phyloP scores from a whole-genome alignment of 257 asterid genomes.

The Solanum gracilifrons region DNA sequence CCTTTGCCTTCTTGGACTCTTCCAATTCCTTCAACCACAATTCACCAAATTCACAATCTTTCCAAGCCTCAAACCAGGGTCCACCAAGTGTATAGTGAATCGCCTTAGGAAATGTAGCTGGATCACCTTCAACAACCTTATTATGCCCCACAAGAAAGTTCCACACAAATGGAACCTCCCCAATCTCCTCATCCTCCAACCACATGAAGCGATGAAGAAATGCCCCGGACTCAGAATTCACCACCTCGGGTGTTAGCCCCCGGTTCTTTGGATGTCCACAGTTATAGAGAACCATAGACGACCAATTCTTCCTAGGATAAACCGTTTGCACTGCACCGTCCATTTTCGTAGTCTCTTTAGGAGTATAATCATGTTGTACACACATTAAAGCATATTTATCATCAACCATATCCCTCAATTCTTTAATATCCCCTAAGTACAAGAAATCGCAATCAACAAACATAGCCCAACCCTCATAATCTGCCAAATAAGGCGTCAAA shows the following conservation, averaged over 20 bases:
- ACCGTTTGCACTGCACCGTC: constrained; percentile 79
- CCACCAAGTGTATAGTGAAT: constrained; percentile 84
- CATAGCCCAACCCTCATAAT: constrained; percentile 80
- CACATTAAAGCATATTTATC: constrained; percentile 77
- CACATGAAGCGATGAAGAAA: constrained; percentile 81
- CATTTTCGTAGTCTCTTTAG: constrained; percentile 82
- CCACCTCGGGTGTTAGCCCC: constrained; percentile 54
- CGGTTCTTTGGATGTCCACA: constrained; percentile 64
- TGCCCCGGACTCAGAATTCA: constrained; percentile 68
- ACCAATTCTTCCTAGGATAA: constrained; percentile 93
- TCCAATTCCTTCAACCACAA: constrained; percentile 74
- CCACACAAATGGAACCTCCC: constrained; percentile 81
- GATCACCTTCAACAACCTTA: constrained; percentile 51
- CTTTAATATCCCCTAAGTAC: constrained; percentile 53
- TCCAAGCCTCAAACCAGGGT: constrained; percentile 92
- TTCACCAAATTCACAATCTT: constrained; percentile 81
- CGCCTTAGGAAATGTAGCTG: constrained; percentile 52
- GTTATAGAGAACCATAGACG: constrained; percentile 84
- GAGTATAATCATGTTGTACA: constrained; percentile 79
- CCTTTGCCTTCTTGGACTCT: constrained; percentile 31
- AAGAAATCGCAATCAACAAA: constrained; percentile 85
- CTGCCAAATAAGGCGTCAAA: constrained; percentile 53
- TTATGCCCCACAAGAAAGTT: constrained; percentile 81
- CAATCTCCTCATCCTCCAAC: constrained; percentile 73
- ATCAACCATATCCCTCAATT: constrained; percentile 41